Evolutionary conservation across 2,329 filamentous ascomycete genomes (phyloP), one percentile per base, ranked within the genome.

Genomic region (Scedosporium dehoogii): DNA sequence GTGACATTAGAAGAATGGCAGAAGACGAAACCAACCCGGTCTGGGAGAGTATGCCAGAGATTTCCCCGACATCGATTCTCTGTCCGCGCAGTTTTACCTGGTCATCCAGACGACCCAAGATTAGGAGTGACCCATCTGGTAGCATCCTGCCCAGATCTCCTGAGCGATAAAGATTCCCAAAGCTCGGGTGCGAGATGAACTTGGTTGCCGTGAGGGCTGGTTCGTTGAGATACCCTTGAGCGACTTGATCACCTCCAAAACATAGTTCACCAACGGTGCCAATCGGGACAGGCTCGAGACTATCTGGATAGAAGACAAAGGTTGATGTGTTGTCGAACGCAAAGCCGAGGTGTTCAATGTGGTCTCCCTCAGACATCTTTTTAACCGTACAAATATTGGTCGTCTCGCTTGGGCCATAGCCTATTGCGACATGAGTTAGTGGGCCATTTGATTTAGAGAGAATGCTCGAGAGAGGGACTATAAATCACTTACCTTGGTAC

Each of bases 351-450:
- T 92, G 92, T 64, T 86, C 87, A 59, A 90, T 83, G 21, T 81
- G 74, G 68, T 92, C 84, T 0, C 76, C 73, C 0, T 68, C 66
- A 0, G 76, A 73, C 70, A 93, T 85, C 46, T 81, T 78, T 64
- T 86, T 87, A 7, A 93, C 82, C 0, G 89, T 91, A 73, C 90
- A 96, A 21, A 96, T 92, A 66, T 96, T 96, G 1, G 91, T 96
- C 0, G 89, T 91, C 72, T 96, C 92, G 0, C 89, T 91, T 0
- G 91, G 90, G 0, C 91, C 91, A 65, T 96, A 96, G 0, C 86
- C 76, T 78, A 12, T 16, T n/a, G 21, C 56, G 18, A 33, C 29
- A 46, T 29, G 55, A 56, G 48, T 18, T 23, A 14, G n/a, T n/a
- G n/a, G n/a, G 12, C 5, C 41, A 18, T 42, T 42, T 21, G 67